These are phyloP conservation scores for Oryza punctata DNA, from an alignment of 176 grass and related monocot species.

Conservation along the genomic window DNA sequence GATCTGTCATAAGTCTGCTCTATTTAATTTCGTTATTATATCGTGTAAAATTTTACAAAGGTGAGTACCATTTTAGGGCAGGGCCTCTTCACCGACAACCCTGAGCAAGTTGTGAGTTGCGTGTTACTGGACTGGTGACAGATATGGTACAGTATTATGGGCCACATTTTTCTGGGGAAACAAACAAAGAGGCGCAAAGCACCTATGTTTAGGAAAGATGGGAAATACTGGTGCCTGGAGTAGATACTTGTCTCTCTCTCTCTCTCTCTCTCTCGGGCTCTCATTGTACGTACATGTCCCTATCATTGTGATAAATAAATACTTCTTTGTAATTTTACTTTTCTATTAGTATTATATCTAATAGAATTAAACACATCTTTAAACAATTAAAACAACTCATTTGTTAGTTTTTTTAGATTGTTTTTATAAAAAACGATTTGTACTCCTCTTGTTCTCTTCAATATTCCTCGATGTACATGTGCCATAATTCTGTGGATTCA, in stretches of 20 bases:
- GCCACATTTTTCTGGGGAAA: slow-evolving; percentile 10
- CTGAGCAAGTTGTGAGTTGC: not conserved
- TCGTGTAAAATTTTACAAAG: too few relatives aligned
- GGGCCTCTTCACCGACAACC: not conserved
- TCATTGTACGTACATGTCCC: not conserved
- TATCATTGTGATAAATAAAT: not conserved
- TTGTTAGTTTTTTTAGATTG: too few relatives aligned
- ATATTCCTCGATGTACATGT: not conserved
- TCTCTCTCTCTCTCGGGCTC: not conserved
- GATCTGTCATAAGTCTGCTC: too few relatives aligned
- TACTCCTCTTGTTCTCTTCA: not conserved
- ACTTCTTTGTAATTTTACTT: not conserved
- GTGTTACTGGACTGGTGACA: slow-evolving; percentile 3
- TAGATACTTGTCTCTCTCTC: not conserved
- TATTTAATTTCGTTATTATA: too few relatives aligned
- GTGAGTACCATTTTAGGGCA: too few relatives aligned
- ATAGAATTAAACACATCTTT: not conserved
- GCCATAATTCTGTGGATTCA: not conserved
- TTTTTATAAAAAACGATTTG: not conserved
- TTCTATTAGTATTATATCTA: not conserved
- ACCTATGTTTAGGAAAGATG: not conserved
- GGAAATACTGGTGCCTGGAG: not conserved
- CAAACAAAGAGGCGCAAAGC: not conserved
- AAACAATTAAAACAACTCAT: not conserved
- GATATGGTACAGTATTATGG: not conserved